These are phyloP conservation scores for Cupressus sempervirens DNA, from an alignment of 75 land plant genomes.

Conservation along the genomic window DNA sequence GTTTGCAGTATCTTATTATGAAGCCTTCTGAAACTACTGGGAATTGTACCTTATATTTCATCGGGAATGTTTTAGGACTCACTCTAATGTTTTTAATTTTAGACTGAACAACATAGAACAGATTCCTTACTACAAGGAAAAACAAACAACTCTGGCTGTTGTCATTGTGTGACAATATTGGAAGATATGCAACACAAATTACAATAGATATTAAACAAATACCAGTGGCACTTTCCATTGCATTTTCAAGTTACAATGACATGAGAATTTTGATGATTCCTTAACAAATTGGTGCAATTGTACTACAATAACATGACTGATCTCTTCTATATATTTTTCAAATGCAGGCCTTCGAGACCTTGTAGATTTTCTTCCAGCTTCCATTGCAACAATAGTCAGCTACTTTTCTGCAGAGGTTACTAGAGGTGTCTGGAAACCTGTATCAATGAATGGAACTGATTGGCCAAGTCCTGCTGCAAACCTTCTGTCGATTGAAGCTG, in stretches of 20 bases:
- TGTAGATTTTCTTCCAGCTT: constrained; percentile 91
- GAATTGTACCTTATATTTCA: background rate
- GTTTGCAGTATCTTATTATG: background rate
- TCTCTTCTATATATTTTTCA: background rate
- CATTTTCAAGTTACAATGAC: background rate
- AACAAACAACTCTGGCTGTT: background rate
- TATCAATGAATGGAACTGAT: constrained; percentile 94
- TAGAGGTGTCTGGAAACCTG: constrained; percentile 87
- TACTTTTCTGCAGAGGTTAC: constrained; percentile 89
- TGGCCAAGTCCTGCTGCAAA: constrained; percentile 98
- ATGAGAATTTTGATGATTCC: background rate
- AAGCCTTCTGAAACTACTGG: background rate
- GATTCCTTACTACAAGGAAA: background rate
- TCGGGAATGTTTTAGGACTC: background rate
- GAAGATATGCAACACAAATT: background rate
- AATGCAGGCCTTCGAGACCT: constrained; percentile 84
- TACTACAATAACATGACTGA: background rate
- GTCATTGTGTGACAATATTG: background rate
- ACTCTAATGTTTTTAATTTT: background rate
- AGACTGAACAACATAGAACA: background rate
- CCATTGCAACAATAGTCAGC: constrained; percentile 79
- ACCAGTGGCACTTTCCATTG: background rate
- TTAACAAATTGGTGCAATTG: background rate
- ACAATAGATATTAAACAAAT: background rate
- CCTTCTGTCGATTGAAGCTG: constrained; percentile 69